phyloP scores from a whole-genome alignment of 2,329 filamentous ascomycete genomes.

The Nothophoma quercina region DNA sequence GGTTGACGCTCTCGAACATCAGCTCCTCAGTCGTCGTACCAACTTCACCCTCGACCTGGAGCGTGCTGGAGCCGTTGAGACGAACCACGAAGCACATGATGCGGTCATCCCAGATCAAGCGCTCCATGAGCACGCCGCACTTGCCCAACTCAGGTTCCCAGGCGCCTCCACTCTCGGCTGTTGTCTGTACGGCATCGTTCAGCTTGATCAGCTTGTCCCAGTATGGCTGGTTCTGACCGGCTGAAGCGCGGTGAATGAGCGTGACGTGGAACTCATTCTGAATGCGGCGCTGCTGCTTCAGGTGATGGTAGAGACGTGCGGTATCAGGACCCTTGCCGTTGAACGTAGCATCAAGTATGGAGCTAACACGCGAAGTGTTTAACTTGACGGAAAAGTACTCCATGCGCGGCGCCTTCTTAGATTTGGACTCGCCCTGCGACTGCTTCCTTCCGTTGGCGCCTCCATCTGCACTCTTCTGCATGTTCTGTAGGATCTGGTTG shows the following conservation, averaged over 20 bases:
- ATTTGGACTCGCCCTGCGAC: slow-evolving; percentile 48
- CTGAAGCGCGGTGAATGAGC: slow-evolving; percentile 79
- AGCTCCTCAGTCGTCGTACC: slow-evolving; percentile 56
- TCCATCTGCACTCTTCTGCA: slow-evolving; percentile 37
- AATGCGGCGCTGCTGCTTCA: slow-evolving; percentile 76
- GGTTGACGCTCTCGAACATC: slow-evolving; percentile 71
- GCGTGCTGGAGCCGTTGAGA: slow-evolving; percentile 42
- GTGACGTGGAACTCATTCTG: slow-evolving; percentile 94
- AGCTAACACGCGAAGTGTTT: slow-evolving; percentile 58
- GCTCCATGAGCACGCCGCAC: slow-evolving; percentile 69
- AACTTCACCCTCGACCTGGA: slow-evolving; percentile 26
- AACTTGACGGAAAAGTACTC: slow-evolving; percentile 72
- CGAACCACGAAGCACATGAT: slow-evolving; percentile 93
- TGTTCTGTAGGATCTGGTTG: slow-evolving; percentile 42
- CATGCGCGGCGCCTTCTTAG: slow-evolving; percentile 59
- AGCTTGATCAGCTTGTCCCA: slow-evolving; percentile 78
- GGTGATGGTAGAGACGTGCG: slow-evolving; percentile 75
- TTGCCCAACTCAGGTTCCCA: slow-evolving; percentile 65
- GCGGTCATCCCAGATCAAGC: slow-evolving; percentile 81
- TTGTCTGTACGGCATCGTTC: slow-evolving; percentile 51
- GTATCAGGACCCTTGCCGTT: slow-evolving; percentile 60
- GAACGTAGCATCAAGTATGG: slow-evolving; percentile 76
- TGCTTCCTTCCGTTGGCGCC: slow-evolving; percentile 19
- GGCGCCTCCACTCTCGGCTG: slow-evolving; percentile 48
- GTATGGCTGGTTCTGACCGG: slow-evolving; percentile 68